Conservation (phyloP, 2,329 filamentous ascomycete species). For the Ophiocordyceps unilateralis region DNA sequence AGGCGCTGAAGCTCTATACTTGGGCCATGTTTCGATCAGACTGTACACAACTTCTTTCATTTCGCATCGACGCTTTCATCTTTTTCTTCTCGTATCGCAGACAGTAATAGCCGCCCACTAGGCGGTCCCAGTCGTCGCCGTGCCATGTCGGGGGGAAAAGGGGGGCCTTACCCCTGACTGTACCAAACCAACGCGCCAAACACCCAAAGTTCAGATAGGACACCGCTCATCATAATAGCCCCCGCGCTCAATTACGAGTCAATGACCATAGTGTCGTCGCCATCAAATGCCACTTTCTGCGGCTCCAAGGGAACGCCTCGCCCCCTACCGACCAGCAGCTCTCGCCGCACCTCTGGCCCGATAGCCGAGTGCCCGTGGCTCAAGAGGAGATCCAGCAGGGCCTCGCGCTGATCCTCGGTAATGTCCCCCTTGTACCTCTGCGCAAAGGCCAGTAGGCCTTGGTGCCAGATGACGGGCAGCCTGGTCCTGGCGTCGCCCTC, state of each 20-base stretch:
- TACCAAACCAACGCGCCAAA: conserved; percentile 3
- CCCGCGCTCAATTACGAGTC: conserved; percentile 18
- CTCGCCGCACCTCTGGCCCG: conserved; percentile 76
- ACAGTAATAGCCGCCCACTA: neutral
- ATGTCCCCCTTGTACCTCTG: conserved; percentile 93
- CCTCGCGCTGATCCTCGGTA: conserved; percentile 86
- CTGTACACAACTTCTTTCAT: too few relatives aligned
- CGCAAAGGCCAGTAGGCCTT: conserved; percentile 80
- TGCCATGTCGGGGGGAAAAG: neutral
- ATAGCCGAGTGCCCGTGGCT: conserved; percentile 76
- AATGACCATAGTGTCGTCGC: conserved; percentile 85
- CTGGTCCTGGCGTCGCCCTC: conserved; percentile 39
- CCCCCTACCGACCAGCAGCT: conserved; percentile 74
- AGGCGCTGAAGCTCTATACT: too few relatives aligned
- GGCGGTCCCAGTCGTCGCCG: neutral
- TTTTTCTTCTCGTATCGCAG: too few relatives aligned
- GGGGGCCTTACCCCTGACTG: neutral
- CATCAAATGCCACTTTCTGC: conserved; percentile 39
- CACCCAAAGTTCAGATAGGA: conserved; percentile 4
- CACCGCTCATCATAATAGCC: too few relatives aligned
- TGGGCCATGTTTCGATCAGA: too few relatives aligned
- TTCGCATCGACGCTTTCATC: too few relatives aligned
- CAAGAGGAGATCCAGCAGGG: conserved; percentile 71
- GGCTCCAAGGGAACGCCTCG: conserved; percentile 53
- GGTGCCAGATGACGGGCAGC: conserved; percentile 90